Evolutionary conservation across 495 filamentous ascomycete genomes (phyloP), one percentile per base, ranked within the genome.

Genomic region (Penicillium cataractarum): DNA sequence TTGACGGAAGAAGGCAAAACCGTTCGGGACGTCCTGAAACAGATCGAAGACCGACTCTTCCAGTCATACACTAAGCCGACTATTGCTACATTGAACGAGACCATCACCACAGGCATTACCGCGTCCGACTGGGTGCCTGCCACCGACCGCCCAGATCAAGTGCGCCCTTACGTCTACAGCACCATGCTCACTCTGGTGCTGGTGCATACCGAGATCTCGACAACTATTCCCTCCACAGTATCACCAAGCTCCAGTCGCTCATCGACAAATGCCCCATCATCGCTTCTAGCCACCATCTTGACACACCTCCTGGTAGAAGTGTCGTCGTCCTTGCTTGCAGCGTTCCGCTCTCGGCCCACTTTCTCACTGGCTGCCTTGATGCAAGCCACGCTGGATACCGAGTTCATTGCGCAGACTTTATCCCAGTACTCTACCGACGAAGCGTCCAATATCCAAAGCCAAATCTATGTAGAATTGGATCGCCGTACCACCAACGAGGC

Each of bases 321-420:
- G 10, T 91, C 86, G 33, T 76, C 79, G 13, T 86, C 90, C 53
- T 84, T 96, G 9, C 80, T 95, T 6, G 80, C 84, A 15, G 85
- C 89, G 0, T 92, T 96, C 78, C 84, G 85, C 58, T 66, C 83
- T 21, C 87, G 91, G 10, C 64, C 82, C 7, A 78, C 79, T 32
- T 98, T 92, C 78, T 79, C 84, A 7, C 87, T 99, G 0, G 78
- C 87, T n/a, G 86, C 87, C 8, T 82, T 99, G 51, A 96, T 97
- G 89, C 96, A 98, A 76, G 96, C 96, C 3, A 98, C 96, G 0
- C 83, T 99, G 6, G 95, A 99, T 62, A 93, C 96, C 9, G 95
- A 99, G 75, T 99, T 98, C 76, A 88, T 97, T 37, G 91, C 92
- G 6, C 96, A 98, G 79, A 97, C 93, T 12, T 78, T 99, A 56